Evolutionary conservation across 352 stramenopile species (phyloP), one percentile per base, ranked within the genome.

Genomic region (Phytophthora pini): DNA sequence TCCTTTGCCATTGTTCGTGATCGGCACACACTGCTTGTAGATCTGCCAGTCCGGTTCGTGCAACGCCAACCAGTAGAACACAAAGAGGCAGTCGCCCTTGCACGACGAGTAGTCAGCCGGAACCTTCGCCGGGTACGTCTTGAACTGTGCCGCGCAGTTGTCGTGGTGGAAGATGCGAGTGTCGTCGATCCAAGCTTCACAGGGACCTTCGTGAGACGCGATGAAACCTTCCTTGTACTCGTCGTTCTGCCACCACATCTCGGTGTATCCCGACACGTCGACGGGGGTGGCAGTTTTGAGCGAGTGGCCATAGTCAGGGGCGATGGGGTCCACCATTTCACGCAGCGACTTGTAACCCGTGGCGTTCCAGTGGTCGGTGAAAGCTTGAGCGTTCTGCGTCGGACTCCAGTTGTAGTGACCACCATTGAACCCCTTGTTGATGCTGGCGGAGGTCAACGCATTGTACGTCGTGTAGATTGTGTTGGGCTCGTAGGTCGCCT

Each of bases 191-290:
- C 61, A 69, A 15, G 52, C 61, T 31, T 69, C 61, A 32, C 72
- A 80, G 24, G 72, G 72, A 20, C 72, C 73, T 7, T 29, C 20
- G 55, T 82, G 76, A 4, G 72, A 74, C 6, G 55, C 44, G 62
- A 77, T 71, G 59, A 82, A 78, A 4, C 74, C 74, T 10, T 69
- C 41, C 32, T 71, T 60, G 56, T 72, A 72, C 56, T 82, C 32
- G 46, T 80, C 67, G 46, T 78, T 79, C 51, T 76, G 63, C 55
- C 56, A 72, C 61, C 49, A 63, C 49, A 72, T 78, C 15, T 65
- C 61, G 11, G 43, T 63, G 54, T 70, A 63, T 46, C 56, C 40
- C 12, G 46, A 67, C 29, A 82, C 74, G 26, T 79, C 67, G 5
- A 77, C 40, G 1, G 70, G 61, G 29, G 44, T 46, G 17, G 36